Evolutionary conservation across 306 rosid genomes (phyloP).

Genomic region (Citrullus colocynthis): DNA sequence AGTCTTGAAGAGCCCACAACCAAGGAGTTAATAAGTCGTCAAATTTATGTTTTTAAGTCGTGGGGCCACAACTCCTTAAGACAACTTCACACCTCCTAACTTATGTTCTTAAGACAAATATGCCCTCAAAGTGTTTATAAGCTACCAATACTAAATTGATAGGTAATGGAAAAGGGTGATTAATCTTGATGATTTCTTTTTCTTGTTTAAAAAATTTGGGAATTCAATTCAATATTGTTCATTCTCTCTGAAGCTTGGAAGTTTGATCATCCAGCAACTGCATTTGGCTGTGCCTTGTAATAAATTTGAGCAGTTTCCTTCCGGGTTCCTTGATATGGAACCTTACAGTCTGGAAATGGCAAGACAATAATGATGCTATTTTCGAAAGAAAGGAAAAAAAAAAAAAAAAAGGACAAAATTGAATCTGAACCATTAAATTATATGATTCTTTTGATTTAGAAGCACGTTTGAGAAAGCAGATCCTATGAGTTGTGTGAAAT

Average conservation of each 20-base stretch:
- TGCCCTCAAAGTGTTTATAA: too few species aligned
- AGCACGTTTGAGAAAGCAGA: not conserved
- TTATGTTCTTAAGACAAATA: too few species aligned
- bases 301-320: not conserved
- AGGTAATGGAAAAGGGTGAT: too few species aligned
- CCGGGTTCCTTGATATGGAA: not conserved
- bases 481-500: not conserved
- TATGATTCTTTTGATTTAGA: not conserved
- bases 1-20: too few species aligned
- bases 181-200: too few species aligned
- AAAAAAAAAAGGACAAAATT: not conserved
- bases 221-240: not conserved
- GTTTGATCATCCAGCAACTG: not conserved
- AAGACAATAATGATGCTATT: not conserved
- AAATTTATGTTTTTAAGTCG: too few species aligned
- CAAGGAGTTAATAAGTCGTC: too few species aligned
- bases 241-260: not conserved
- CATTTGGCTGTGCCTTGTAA: not conserved
- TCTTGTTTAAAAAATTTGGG: not conserved
- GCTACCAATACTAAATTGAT: too few species aligned
- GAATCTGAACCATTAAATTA: not conserved
- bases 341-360: not conserved
- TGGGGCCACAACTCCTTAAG: too few species aligned
- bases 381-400: not conserved
- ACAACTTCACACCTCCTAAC: too few species aligned